Percentiles rank a stretch among this genome's conserved stretches.
These are phyloP conservation scores for Cucurbitaria berberidis DNA, from an alignment of 2,329 filamentous ascomycete species.

Conservation along the genomic window DNA sequence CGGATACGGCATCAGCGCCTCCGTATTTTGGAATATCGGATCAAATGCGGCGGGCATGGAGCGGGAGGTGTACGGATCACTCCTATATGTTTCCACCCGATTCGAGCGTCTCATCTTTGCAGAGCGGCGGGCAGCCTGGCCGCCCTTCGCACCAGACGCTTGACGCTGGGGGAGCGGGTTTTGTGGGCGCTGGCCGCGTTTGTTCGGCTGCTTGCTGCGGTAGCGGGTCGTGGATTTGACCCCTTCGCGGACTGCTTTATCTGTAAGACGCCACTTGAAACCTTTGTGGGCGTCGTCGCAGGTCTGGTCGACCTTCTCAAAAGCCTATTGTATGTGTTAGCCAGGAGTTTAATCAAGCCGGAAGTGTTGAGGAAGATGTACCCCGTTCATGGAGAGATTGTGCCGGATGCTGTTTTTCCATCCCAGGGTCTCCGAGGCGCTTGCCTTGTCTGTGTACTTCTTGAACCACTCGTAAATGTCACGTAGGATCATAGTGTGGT, in stretches of 20 bases:
- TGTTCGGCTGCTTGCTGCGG: slow-evolving; percentile 54
- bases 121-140: slow-evolving; percentile 49
- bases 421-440: slow-evolving; percentile 62
- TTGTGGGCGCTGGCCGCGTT: slow-evolving; percentile 41
- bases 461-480: slow-evolving; percentile 92
- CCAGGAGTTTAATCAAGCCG: not conserved
- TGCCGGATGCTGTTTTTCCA: slow-evolving; percentile 98
- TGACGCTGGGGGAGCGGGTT: slow-evolving; percentile 50
- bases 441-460: slow-evolving; percentile 78
- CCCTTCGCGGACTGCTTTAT: slow-evolving; percentile 70
- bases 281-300: slow-evolving; percentile 67
- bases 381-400: slow-evolving; percentile 93
- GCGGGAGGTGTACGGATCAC: slow-evolving; percentile 26
- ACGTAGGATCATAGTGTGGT: slow-evolving; percentile 76
- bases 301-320: slow-evolving; percentile 59
- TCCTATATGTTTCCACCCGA: slow-evolving; percentile 25
- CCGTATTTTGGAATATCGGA: slow-evolving; percentile 10
- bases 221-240: slow-evolving; percentile 82
- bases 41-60: slow-evolving; percentile 24
- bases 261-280: slow-evolving; percentile 77
- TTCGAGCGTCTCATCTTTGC: slow-evolving; percentile 30
- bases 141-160: slow-evolving; percentile 54
- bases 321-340: slow-evolving; percentile 53
- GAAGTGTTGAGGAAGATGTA: slow-evolving; percentile 55
- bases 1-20: slow-evolving; percentile 14